Evolutionary conservation across 441 rosid species (phyloP).

Genomic region (Codiaeum variegatum): DNA sequence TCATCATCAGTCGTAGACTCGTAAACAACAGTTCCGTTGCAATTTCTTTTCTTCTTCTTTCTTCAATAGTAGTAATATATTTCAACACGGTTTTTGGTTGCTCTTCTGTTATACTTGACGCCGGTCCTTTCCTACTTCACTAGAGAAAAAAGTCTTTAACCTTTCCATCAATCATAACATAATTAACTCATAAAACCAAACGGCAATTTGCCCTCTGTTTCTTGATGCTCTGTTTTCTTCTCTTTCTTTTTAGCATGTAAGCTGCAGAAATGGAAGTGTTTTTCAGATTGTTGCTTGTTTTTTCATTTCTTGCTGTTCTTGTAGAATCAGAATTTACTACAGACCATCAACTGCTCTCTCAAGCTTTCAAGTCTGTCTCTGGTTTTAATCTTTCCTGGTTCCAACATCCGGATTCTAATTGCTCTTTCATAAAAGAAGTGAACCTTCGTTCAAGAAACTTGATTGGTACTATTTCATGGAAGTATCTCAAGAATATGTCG

Average conservation of each 20-base stretch:
- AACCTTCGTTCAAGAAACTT: constrained; percentile 54
- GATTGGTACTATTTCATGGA: constrained; percentile 66
- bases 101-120: constrained; percentile 16
- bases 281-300: constrained; percentile 32
- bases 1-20: background rate
- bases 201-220: background rate
- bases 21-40: background rate
- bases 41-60: background rate
- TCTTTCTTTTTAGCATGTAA: constrained; percentile 14
- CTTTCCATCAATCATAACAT: background rate
- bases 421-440: constrained; percentile 39
- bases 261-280: constrained; percentile 23
- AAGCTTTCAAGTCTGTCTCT: constrained; percentile 56
- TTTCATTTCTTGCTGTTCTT: constrained; percentile 39
- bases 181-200: background rate
- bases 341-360: constrained; percentile 39
- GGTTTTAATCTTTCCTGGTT: constrained; percentile 61
- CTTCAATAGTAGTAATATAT: background rate
- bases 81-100: constrained; percentile 3
- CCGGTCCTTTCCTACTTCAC: constrained; percentile 27
- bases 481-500: constrained; percentile 44
- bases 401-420: constrained; percentile 22
- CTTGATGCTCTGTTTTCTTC: background rate
- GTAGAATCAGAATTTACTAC: constrained; percentile 38
- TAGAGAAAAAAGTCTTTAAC: background rate